Base-by-base conservation (phyloP, 805 yeast species). In the Pichia gijzeniarum region DNA sequence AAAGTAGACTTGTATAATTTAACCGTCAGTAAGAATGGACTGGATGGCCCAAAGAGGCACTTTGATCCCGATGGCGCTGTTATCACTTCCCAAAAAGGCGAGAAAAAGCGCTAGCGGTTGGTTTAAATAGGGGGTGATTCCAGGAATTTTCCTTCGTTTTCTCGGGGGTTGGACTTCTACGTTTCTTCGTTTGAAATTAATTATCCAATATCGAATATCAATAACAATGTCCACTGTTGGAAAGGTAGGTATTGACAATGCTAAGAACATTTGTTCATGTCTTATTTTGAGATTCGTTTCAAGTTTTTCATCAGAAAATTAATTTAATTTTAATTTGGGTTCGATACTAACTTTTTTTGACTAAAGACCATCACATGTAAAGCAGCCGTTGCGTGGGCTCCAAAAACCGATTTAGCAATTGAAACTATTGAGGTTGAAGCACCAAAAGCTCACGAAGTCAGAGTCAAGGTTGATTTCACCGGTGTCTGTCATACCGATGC, bases 401-500 rank as follows among this genome's bases (percentile, higher is more conserved):
- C 98, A 25, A 87, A 82, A 39, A 79, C 85, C 38, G 68, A 64
- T 35, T 75, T 93, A 57, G 59, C 80, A 35, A 76, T 93, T 48
- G 99, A 93, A 69, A 85, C 85, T 49, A 76, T 93, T 54, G 88
- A 84, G 62, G 99, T 93, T 37, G 82, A 77, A 20, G 89, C 99
- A 20, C 99, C 99, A 56, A 84, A 79, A 66, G 95, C 96, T 40
- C 97, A 93, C 63, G 99, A 93, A 70, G 98, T 93, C 40, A 84
- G 99, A 67, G 85, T 93, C 65, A 85, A 88, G 68, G 70, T 93
- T 47, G 73, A 73, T 42, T 76, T 85, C 71, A 85, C 97, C 27
- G 99, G 97, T 64, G 96, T 93, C 34, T 93, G 99, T 68, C 99
- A 93, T 72, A 93, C 99, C 31, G 99, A 93, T 65, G 97, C 97